Conservation (phyloP, 2,329 filamentous ascomycete genomes). For the Rhynchosporium graminicola region DNA sequence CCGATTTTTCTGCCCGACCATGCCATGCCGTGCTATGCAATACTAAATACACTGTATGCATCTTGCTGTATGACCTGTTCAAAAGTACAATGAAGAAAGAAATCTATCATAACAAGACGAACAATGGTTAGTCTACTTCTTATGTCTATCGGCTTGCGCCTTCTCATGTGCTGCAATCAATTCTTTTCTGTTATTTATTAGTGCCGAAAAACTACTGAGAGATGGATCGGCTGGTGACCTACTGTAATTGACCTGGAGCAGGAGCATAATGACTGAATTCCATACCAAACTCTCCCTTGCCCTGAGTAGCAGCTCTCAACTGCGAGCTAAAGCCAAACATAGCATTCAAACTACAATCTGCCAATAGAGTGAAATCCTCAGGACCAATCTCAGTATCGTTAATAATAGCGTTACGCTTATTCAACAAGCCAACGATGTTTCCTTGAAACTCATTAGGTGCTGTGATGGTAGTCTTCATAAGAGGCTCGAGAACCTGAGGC, state of each 20-base stretch:
- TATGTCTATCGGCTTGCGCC: constrained; percentile 57
- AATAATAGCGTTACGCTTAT: constrained; percentile 94
- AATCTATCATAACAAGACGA: constrained; percentile 18
- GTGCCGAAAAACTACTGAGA: neutral
- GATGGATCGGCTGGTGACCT: constrained; percentile 45
- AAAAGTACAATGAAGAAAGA: constrained; percentile 17
- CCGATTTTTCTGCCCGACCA: constrained; percentile 17
- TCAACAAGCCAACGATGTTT: constrained; percentile 89
- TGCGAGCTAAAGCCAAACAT: constrained; percentile 98
- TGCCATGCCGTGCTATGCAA: constrained; percentile 14
- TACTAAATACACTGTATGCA: constrained; percentile 23
- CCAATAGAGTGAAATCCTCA: constrained; percentile 90
- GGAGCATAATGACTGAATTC: constrained; percentile 96
- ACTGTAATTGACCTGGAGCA: constrained; percentile 86
- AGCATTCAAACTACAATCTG: constrained; percentile 89
- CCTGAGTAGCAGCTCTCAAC: constrained; percentile 89
- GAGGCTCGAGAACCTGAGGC: constrained; percentile 85
- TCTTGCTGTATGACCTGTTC: neutral
- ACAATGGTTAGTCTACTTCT: constrained; percentile 34
- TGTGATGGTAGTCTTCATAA: constrained; percentile 98
- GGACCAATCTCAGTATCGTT: constrained; percentile 91
- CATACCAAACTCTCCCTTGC: constrained; percentile 98
- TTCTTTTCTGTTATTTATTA: constrained; percentile 52
- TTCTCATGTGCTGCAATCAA: constrained; percentile 68
- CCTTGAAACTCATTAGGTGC: constrained; percentile 98